Evolutionary conservation across 345 rosid species (phyloP).

Genomic region (Salix caprea): DNA sequence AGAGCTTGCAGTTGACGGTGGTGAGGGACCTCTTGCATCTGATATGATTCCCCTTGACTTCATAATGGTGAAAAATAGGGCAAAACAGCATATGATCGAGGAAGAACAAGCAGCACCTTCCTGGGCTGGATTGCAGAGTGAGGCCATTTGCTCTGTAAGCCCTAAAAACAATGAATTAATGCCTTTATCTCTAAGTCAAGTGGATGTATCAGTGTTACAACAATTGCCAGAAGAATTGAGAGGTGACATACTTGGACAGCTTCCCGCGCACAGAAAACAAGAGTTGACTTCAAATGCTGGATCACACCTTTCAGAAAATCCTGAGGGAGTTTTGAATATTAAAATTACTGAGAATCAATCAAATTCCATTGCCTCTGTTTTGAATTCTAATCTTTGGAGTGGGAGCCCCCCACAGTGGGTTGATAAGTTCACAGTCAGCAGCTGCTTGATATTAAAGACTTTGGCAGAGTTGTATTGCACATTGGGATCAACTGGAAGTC

Average conservation of each 20-base stretch:
- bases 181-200: conserved; percentile 80
- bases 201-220: conserved; percentile 68
- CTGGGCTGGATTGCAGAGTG: conserved; percentile 27
- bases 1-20: conserved; percentile 22
- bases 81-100: conserved; percentile 18
- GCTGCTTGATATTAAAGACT: conserved; percentile 36
- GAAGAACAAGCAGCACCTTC: conserved; percentile 17
- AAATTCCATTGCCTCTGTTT: conserved; percentile 12
- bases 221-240: conserved; percentile 80
- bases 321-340: conserved; percentile 23
- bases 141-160: conserved; percentile 11
- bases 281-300: conserved; percentile 33
- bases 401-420: conserved; percentile 85
- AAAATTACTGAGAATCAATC: conserved; percentile 33
- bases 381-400: conserved; percentile 44
- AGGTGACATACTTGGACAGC: conserved; percentile 55
- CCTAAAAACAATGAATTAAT: conserved; percentile 45
- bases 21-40: conserved; percentile 23
- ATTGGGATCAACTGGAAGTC: conserved; percentile 38
- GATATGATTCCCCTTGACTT: conserved; percentile 16
- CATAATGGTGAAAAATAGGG: conserved; percentile 29
- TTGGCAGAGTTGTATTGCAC: conserved; percentile 55
- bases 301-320: conserved; percentile 25
- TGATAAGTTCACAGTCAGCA: conserved; percentile 57
- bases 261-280: conserved; percentile 52